Percentiles rank a stretch among this genome's conserved stretches.
phyloP scores from a whole-genome alignment of 2,329 filamentous ascomycete species.

The Pezicula rhizophila region DNA sequence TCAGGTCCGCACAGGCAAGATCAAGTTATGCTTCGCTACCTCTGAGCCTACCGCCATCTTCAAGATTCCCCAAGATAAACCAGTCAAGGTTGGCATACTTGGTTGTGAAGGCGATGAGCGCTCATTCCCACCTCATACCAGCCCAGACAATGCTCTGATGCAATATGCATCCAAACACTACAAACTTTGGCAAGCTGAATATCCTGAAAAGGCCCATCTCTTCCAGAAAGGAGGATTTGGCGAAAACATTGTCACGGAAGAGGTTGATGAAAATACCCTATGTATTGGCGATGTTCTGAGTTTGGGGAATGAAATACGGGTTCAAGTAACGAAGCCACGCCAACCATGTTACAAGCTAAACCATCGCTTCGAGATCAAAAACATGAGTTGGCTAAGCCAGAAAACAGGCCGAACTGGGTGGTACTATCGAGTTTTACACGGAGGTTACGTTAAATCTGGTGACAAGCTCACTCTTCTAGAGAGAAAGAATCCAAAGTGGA shows the following conservation, averaged over 20 bases:
- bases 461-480: constrained; percentile 50
- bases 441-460: constrained; percentile 46
- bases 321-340: neutral
- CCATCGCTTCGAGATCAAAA: constrained; percentile 55
- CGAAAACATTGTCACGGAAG: constrained; percentile 52
- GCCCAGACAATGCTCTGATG: constrained; percentile 35
- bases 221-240: constrained; percentile 55
- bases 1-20: constrained; percentile 7
- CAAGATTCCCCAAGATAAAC: neutral
- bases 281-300: constrained; percentile 57
- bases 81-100: constrained; percentile 2
- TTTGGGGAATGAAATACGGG: constrained; percentile 28
- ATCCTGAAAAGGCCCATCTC: constrained; percentile 41
- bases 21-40: constrained; percentile 2
- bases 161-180: constrained; percentile 56
- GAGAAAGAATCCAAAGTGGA: constrained; percentile 52
- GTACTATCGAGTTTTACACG: constrained; percentile 54
- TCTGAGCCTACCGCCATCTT: constrained; percentile 3
- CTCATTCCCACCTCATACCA: constrained; percentile 38
- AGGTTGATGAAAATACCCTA: constrained; percentile 54
- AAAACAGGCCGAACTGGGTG: constrained; percentile 52
- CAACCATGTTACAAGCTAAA: constrained; percentile 53
- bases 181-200: constrained; percentile 42
- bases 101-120: constrained; percentile 9
- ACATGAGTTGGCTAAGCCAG: constrained; percentile 53